Evolutionary conservation across 768 basidiomycete species (phyloP).

Genomic region (Hypholoma sublateritium): DNA sequence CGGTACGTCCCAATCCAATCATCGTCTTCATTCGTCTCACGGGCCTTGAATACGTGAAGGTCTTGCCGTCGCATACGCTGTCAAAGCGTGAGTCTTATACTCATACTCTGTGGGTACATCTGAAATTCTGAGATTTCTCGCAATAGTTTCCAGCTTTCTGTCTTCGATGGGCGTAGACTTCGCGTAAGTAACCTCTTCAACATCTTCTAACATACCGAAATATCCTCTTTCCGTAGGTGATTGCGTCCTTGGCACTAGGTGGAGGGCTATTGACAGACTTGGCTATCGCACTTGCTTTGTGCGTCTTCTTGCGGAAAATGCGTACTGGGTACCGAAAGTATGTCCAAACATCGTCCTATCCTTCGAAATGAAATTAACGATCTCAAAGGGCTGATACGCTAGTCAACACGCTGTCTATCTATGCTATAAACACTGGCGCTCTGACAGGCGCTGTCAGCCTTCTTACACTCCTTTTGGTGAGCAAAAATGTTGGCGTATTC

Average conservation of each 20-base stretch:
- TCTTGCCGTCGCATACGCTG: slow-evolving; percentile 37
- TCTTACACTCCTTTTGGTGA: slow-evolving; percentile 36
- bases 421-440: slow-evolving; percentile 62
- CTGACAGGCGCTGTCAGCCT: slow-evolving; percentile 53
- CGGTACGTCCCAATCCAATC: neutral
- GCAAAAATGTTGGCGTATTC: neutral
- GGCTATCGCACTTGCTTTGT: slow-evolving; percentile 49
- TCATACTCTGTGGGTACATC: neutral
- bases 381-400: slow-evolving; percentile 50
- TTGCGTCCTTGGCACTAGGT: slow-evolving; percentile 50
- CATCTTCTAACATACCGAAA: neutral
- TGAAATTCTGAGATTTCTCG: neutral
- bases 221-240: slow-evolving; percentile 26
- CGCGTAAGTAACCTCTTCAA: slow-evolving; percentile 30
- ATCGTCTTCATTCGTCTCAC: neutral
- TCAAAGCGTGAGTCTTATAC: slow-evolving; percentile 36
- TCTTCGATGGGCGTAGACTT: slow-evolving; percentile 33
- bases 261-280: slow-evolving; percentile 51
- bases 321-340: slow-evolving; percentile 43
- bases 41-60: neutral
- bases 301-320: slow-evolving; percentile 53
- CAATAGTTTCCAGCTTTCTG: slow-evolving; percentile 32
- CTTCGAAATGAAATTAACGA: neutral
- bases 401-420: slow-evolving; percentile 55
- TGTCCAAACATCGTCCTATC: slow-evolving; percentile 26